Conservation (phyloP, 2,329 filamentous ascomycete genomes). For the Xylaria sp. region DNA sequence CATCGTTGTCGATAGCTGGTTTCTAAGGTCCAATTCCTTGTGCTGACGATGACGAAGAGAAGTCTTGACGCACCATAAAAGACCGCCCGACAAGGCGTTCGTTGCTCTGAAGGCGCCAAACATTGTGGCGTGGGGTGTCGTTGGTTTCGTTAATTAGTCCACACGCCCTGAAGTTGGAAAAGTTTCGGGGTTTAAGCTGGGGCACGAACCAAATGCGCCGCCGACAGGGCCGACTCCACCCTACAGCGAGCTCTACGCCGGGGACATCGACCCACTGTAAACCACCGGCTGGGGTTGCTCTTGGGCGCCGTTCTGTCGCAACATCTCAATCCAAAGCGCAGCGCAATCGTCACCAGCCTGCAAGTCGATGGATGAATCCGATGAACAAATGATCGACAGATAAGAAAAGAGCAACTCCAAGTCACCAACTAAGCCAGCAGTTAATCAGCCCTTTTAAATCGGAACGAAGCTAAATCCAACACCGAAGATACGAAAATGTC, state of each 20-base stretch:
- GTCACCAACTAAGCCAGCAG: background rate
- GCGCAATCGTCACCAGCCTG: conserved; percentile 10
- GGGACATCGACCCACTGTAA: conserved; percentile 7
- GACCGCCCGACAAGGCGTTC: conserved; percentile 78
- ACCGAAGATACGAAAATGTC: conserved; percentile 71
- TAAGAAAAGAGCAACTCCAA: conserved; percentile 24
- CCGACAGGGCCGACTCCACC: conserved; percentile 19
- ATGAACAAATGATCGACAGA: conserved; percentile 41
- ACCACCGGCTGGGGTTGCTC: background rate
- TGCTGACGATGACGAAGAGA: background rate
- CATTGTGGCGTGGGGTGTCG: conserved; percentile 64
- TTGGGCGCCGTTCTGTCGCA: conserved; percentile 3
- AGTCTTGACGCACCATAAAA: conserved; percentile 73
- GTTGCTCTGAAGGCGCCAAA: conserved; percentile 86
- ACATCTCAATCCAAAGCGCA: background rate
- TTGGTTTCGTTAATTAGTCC: background rate
- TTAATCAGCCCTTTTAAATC: background rate
- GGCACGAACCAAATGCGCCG: conserved; percentile 24
- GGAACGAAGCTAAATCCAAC: conserved; percentile 2
- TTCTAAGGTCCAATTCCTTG: background rate
- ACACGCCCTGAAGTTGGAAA: conserved; percentile 33
- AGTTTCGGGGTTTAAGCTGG: conserved; percentile 37
- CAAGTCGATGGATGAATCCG: background rate
- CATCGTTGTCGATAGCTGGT: background rate
- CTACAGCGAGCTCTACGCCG: conserved; percentile 7